phyloP scores from a whole-genome alignment of 495 filamentous ascomycete genomes.

The Aspergillus sclerotiicarbonarius region DNA sequence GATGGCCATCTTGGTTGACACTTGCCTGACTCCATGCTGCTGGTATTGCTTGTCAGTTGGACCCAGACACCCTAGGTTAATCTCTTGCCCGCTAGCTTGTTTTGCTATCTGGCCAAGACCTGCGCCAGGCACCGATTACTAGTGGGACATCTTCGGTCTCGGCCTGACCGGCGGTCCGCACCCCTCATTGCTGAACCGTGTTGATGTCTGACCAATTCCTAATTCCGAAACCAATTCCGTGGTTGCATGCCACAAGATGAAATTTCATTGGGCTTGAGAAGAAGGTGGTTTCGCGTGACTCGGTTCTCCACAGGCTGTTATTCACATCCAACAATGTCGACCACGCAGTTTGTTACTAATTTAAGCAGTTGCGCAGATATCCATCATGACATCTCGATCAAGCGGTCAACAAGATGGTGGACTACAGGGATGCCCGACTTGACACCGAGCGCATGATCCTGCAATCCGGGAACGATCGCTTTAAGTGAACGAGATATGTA shows the following conservation, averaged over 20 bases:
- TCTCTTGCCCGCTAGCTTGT: neutral
- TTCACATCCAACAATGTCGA: slow-evolving; percentile 64
- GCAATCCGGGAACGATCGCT: slow-evolving; percentile 22
- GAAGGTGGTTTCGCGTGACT: slow-evolving; percentile 44
- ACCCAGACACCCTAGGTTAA: neutral
- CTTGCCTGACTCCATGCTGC: neutral
- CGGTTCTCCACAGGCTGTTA: slow-evolving; percentile 60
- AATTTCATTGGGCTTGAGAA: slow-evolving; percentile 52
- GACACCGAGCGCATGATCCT: slow-evolving; percentile 9
- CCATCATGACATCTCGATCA: slow-evolving; percentile 28
- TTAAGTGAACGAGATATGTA: slow-evolving; percentile 21
- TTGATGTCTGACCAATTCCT: slow-evolving; percentile 50
- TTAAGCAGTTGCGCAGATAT: slow-evolving; percentile 61
- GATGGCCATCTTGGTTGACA: too few species aligned
- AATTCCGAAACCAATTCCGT: slow-evolving; percentile 47
- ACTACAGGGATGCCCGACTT: neutral
- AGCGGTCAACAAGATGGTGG: slow-evolving; percentile 29
- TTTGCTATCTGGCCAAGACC: slow-evolving; percentile 44
- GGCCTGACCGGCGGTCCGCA: slow-evolving; percentile 56
- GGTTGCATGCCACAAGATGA: slow-evolving; percentile 44
- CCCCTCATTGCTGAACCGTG: slow-evolving; percentile 65
- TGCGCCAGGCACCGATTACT: slow-evolving; percentile 54
- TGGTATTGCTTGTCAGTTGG: neutral
- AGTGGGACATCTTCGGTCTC: slow-evolving; percentile 65
- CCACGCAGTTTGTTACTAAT: slow-evolving; percentile 66